Percentiles rank a stretch among this genome's conserved stretches.
Evolutionary conservation across 2,329 filamentous ascomycete species (phyloP).

Genomic region (Pseudogymnoascus sp.): DNA sequence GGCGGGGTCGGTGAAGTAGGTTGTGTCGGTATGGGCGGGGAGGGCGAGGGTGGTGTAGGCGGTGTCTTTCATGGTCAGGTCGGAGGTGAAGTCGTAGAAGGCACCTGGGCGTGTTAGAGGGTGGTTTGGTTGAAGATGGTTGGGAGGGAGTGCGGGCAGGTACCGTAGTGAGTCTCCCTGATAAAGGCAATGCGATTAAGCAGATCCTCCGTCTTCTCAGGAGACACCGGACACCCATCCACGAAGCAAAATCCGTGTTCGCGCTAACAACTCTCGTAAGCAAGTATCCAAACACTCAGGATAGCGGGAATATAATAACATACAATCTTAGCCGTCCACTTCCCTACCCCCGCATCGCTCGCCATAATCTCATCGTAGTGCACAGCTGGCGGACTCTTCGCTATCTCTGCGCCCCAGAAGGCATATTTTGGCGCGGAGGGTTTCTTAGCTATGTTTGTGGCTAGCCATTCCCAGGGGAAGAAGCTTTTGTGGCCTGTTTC

Average conservation of each 20-base stretch:
- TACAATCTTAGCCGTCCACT: conserved; percentile 59
- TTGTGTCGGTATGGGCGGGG: conserved; percentile 84
- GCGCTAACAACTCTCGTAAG: conserved; percentile 40
- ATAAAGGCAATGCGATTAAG: conserved; percentile 80
- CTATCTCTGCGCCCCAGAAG: conserved; percentile 33
- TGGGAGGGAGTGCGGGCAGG: conserved; percentile 39
- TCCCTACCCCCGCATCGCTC: conserved; percentile 44
- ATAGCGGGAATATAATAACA: conserved; percentile 16
- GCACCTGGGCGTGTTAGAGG: conserved; percentile 37
- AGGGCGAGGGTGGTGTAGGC: conserved; percentile 84
- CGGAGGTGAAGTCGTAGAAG: conserved; percentile 82
- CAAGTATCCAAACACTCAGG: neutral
- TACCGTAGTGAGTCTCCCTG: conserved; percentile 83
- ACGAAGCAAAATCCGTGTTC: conserved; percentile 72
- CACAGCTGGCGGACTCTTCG: conserved; percentile 47
- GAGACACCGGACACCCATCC: conserved; percentile 56
- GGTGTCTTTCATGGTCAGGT: conserved; percentile 80
- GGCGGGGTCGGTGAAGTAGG: conserved; percentile 88
- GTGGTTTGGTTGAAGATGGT: conserved; percentile 26
- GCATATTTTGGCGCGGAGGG: conserved; percentile 10
- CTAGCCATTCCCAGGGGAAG: conserved; percentile 58
- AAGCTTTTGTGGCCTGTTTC: conserved; percentile 58
- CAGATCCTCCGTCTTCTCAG: conserved; percentile 64
- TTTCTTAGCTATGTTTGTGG: conserved; percentile 33
- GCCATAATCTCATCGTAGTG: conserved; percentile 53